Evolutionary conservation across 176 grass and related monocot genomes (phyloP).

Genomic region (Phragmites australis): DNA sequence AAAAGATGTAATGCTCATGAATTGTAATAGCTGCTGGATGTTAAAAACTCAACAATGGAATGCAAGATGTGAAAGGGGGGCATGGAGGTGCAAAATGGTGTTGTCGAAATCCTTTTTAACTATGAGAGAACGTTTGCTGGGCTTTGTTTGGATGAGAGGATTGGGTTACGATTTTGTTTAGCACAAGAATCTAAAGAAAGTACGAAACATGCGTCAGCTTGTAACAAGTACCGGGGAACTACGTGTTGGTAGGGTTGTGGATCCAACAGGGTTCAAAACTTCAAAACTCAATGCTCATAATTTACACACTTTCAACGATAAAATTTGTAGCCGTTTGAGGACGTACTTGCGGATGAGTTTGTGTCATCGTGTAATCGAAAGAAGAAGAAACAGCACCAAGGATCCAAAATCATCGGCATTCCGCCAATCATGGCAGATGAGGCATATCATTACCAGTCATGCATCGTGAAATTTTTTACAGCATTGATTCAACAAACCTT

Average conservation of each 20-base stretch:
- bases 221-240: no score
- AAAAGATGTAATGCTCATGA: slow-evolving; percentile 11
- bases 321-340: no score
- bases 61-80: not conserved
- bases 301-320: no score
- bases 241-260: no score
- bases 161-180: not conserved
- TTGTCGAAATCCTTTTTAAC: not conserved
- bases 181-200: not conserved
- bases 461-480: not conserved
- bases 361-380: not conserved
- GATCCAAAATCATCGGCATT: not conserved
- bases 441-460: not conserved
- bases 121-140: not conserved
- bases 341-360: no score
- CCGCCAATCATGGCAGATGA: not conserved
- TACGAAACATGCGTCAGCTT: no score
- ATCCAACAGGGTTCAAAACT: no score
- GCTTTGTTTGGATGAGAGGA: not conserved
- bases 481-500: not conserved
- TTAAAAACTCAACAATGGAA: not conserved
- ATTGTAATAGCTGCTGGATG: slow-evolving; percentile 21
- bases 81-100: not conserved
- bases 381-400: not conserved
- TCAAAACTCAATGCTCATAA: no score